Evolutionary conservation across 2,329 filamentous ascomycete genomes (phyloP).

Genomic region (Aspergillus tamarii): DNA sequence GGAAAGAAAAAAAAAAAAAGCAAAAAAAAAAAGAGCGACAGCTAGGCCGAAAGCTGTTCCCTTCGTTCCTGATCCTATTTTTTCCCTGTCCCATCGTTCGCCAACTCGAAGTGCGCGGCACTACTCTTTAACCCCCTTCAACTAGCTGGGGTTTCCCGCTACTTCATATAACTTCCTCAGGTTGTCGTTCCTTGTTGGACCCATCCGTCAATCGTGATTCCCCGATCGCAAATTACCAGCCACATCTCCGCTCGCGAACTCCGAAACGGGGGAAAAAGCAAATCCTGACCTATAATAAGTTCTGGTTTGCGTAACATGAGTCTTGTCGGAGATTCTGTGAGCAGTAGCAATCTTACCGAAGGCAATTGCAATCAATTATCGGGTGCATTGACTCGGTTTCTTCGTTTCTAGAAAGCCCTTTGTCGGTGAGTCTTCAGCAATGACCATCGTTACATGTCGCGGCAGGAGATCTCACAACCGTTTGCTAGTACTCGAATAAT

Average conservation of each 20-base stretch:
- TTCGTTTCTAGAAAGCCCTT: slow-evolving; percentile 5
- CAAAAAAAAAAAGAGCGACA: background rate
- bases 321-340: background rate
- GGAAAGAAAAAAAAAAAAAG: background rate
- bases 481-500: background rate
- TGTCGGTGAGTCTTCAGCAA: background rate
- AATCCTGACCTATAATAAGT: background rate
- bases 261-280: background rate
- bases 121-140: background rate
- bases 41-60: background rate
- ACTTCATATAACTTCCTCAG: background rate
- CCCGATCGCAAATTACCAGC: slow-evolving; percentile 2
- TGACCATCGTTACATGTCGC: background rate
- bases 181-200: background rate
- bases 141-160: background rate
- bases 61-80: background rate
- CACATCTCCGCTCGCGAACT: background rate
- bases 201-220: background rate
- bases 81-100: background rate
- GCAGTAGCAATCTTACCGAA: background rate
- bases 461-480: background rate
- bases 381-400: slow-evolving; percentile 1
- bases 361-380: background rate
- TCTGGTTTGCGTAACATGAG: background rate
- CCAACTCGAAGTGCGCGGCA: background rate